phyloP scores from a whole-genome alignment of 202 grass and related monocot genomes.

The Digitaria exilis region DNA sequence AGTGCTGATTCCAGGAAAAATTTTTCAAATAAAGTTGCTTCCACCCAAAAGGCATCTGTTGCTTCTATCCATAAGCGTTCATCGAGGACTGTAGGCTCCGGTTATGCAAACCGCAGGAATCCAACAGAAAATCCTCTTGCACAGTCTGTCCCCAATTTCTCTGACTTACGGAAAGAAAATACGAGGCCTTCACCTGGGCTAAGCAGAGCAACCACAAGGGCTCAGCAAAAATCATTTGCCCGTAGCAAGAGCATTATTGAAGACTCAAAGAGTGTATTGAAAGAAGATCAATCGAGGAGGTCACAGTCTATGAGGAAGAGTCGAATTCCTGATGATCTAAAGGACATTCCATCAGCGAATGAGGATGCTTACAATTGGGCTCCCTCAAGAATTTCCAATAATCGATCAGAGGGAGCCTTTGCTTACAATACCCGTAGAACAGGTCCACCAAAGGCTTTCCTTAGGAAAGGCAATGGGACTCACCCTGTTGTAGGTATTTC shows the following conservation, averaged over 20 bases:
- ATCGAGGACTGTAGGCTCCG: conserved; percentile 49
- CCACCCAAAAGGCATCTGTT: conserved; percentile 55
- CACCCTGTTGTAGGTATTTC: conserved; percentile 46
- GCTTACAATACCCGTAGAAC: conserved; percentile 42
- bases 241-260: conserved; percentile 87
- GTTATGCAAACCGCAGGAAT: conserved; percentile 60
- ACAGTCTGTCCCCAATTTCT: conserved; percentile 83
- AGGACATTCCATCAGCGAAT: conserved; percentile 65
- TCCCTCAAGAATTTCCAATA: conserved; percentile 47
- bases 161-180: conserved; percentile 95
- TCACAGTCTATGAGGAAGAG: conserved; percentile 90
- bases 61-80: conserved; percentile 57
- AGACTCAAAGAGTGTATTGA: conserved; percentile 62
- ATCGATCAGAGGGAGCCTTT: conserved; percentile 41
- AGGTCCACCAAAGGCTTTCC: conserved; percentile 48
- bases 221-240: conserved; percentile 62
- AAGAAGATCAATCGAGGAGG: conserved; percentile 74
- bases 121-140: conserved; percentile 71
- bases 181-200: conserved; percentile 69
- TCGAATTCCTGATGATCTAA: conserved; percentile 61
- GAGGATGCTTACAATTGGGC: conserved; percentile 56
- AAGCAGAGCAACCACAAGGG: conserved; percentile 48
- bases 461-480: conserved; percentile 65
- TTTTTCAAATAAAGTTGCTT: conserved; percentile 57
- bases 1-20: conserved; percentile 81